These are phyloP conservation scores for Nannochloropsis gaditana DNA, from an alignment of 108 stramenopile genomes.

Conservation along the genomic window DNA sequence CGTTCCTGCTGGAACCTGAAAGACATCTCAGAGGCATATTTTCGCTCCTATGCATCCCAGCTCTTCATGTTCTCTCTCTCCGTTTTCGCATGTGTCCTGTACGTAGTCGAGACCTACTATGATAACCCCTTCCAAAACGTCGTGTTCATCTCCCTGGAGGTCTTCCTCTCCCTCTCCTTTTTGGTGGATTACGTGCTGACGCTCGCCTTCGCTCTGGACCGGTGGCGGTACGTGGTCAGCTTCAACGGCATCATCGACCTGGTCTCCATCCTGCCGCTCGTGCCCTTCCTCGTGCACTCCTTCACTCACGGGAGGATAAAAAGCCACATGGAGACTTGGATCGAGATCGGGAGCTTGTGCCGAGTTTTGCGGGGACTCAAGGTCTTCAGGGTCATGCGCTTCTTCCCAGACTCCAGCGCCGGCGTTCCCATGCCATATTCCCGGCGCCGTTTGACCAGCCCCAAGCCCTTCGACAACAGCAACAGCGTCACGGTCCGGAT, in stretches of 20 bases:
- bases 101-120: not conserved
- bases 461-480: not conserved
- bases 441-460: not conserved
- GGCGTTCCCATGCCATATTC: not conserved
- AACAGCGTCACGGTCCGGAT: not conserved
- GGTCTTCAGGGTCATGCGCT: constrained; percentile 3
- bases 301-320: not conserved
- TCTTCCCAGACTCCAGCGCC: not conserved
- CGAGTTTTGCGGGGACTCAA: constrained; percentile 19
- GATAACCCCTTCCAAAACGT: not conserved
- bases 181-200: not conserved
- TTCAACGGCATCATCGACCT: not conserved
- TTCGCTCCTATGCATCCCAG: not conserved
- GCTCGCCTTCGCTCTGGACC: not conserved
- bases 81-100: not conserved
- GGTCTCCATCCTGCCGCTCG: not conserved
- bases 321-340: not conserved
- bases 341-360: constrained; percentile 14
- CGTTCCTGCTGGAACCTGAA: not conserved
- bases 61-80: constrained; percentile 8
- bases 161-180: not conserved
- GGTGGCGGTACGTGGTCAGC: not conserved
- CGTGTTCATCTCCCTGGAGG: not conserved
- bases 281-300: not conserved
- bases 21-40: not conserved